A percentile compares a stretch with the other conserved stretches of the same genome.
Evolutionary conservation across 768 basidiomycete species (phyloP).

Genomic region (Candolleomyces eurysporus): DNA sequence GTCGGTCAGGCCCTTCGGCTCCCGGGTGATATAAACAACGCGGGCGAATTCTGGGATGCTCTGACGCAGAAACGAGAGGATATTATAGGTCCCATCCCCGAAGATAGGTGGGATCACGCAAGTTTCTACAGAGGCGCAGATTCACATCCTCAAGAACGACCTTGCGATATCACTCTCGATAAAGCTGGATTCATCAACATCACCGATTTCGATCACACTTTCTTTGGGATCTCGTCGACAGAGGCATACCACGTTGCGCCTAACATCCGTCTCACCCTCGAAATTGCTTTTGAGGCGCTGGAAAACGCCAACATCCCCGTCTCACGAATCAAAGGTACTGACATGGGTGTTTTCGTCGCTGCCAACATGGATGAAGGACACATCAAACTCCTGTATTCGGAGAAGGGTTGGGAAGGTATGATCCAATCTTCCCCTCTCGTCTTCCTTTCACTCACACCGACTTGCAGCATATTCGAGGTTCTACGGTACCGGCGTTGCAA

Average conservation of each 20-base stretch:
- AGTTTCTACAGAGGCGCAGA: conserved; percentile 27
- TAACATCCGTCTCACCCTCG: conserved; percentile 28
- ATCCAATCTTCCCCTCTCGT: neutral
- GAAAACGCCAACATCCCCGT: conserved; percentile 35
- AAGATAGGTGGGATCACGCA: conserved; percentile 34
- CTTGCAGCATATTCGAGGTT: conserved; percentile 30
- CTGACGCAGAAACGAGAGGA: conserved; percentile 30
- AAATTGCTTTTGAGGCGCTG: conserved; percentile 33
- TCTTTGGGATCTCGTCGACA: conserved; percentile 33
- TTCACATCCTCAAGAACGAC: conserved; percentile 16
- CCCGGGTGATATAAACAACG: conserved; percentile 30
- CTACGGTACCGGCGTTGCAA: conserved; percentile 31
- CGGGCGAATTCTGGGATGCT: conserved; percentile 30
- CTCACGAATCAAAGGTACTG: conserved; percentile 29
- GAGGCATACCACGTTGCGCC: conserved; percentile 33
- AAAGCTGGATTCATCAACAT: conserved; percentile 32
- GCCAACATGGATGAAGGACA: conserved; percentile 31
- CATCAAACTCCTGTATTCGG: conserved; percentile 24
- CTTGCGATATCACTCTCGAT: conserved; percentile 30
- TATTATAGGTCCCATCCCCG: conserved; percentile 26
- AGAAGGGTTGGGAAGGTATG: conserved; percentile 31
- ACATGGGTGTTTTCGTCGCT: conserved; percentile 32
- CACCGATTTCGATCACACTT: conserved; percentile 29
- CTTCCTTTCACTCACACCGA: neutral
- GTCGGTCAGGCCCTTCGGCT: conserved; percentile 35